Evolutionary conservation across 1,284 basidiomycete species (phyloP).

Genomic region (Cerioporus squamosus): DNA sequence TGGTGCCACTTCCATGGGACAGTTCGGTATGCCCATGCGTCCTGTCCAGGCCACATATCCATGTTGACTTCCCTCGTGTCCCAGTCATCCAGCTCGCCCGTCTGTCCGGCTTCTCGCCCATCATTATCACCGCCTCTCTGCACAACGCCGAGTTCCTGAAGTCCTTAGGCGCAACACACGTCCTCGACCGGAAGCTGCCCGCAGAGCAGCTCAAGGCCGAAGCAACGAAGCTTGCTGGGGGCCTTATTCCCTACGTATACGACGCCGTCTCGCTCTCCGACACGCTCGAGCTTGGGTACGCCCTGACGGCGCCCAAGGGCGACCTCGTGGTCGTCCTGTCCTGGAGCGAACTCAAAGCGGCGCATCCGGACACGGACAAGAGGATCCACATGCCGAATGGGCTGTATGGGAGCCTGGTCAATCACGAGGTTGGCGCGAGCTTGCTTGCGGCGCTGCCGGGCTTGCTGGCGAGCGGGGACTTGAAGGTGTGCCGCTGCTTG

Average conservation of each 20-base stretch:
- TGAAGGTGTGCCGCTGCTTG: constrained; percentile 12
- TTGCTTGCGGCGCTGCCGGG: constrained; percentile 11
- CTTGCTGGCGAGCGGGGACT: constrained; percentile 11
- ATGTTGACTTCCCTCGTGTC: too few relatives aligned
- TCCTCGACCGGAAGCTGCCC: constrained; percentile 26
- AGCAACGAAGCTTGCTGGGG: constrained; percentile 16
- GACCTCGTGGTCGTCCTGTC: constrained; percentile 21
- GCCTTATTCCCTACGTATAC: constrained; percentile 27
- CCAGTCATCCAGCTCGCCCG: constrained; percentile 48
- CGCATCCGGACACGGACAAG: constrained; percentile 8
- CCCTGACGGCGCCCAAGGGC: constrained; percentile 30
- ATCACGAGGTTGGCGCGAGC: not conserved
- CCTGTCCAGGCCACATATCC: too few relatives aligned
- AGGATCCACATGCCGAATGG: not conserved
- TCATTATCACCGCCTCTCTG: constrained; percentile 51
- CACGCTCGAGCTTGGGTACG: constrained; percentile 28
- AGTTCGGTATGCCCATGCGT: constrained; percentile 34
- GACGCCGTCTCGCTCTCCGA: constrained; percentile 28
- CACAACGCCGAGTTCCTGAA: constrained; percentile 48
- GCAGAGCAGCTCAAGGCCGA: constrained; percentile 3
- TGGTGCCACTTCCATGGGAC: constrained; percentile 41
- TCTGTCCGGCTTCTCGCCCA: constrained; percentile 51
- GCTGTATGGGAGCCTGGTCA: constrained; percentile 1
- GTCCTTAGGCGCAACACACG: constrained; percentile 29
- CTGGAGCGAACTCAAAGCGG: not conserved